phyloP scores from a whole-genome alignment of 257 asterid genomes.

The Capsicum baccatum region DNA sequence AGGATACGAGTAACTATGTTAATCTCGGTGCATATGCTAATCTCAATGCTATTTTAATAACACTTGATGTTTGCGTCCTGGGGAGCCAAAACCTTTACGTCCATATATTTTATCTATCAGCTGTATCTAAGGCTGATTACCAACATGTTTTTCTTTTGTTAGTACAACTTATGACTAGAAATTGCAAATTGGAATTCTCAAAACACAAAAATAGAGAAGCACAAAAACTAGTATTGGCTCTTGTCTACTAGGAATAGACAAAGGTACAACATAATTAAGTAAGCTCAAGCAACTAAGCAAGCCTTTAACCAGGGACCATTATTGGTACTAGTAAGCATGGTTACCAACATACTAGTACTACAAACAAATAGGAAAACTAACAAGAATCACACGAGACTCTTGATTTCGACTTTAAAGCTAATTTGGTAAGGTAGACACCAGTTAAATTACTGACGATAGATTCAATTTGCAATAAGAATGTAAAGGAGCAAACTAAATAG shows the following conservation, averaged over 20 bases:
- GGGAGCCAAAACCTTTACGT: conserved; percentile 17
- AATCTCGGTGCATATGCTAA: not conserved
- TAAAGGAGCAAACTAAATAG: no score
- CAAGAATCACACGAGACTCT: no score
- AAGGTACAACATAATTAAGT: not conserved
- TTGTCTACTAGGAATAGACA: conserved; percentile 2
- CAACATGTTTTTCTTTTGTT: not conserved
- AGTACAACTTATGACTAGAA: not conserved
- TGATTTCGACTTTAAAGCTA: no score
- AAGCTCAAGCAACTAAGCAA: not conserved
- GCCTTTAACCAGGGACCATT: not conserved
- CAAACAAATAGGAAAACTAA: not conserved
- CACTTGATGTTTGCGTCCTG: not conserved
- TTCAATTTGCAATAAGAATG: no score
- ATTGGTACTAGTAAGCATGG: not conserved
- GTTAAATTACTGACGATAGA: no score
- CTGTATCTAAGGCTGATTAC: no score
- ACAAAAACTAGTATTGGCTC: not conserved
- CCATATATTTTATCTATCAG: not conserved
- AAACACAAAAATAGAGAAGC: not conserved
- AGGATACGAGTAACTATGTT: not conserved
- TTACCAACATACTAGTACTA: not conserved
- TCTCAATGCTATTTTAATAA: conserved; percentile 23
- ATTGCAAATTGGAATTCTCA: not conserved
- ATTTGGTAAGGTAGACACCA: no score